phyloP scores from a whole-genome alignment of 805 yeast genomes.

The Nakazawaea siamensis region DNA sequence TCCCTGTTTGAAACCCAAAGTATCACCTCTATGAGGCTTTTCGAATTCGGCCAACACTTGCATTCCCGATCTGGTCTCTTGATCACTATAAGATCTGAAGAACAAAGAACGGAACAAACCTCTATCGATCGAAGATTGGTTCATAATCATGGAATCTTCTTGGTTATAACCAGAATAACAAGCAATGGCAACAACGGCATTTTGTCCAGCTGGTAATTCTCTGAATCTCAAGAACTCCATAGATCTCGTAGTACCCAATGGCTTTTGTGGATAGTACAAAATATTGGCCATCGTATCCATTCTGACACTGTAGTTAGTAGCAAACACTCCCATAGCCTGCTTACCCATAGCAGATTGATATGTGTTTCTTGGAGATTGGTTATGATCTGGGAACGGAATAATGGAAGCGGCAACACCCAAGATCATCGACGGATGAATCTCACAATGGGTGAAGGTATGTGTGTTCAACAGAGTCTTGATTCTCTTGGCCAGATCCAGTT shows the following conservation, averaged over 20 bases:
- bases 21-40: conserved; percentile 91
- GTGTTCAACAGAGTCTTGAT: conserved; percentile 55
- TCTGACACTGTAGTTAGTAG: conserved; percentile 91
- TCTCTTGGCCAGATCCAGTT: conserved; percentile 72
- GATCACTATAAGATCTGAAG: conserved; percentile 97
- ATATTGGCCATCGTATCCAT: conserved; percentile 99
- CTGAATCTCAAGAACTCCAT: conserved; percentile 97
- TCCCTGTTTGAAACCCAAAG: conserved; percentile 93
- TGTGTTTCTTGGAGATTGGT: conserved; percentile 98
- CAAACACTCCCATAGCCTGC: conserved; percentile 98
- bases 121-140: conserved; percentile 93
- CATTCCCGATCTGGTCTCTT: conserved; percentile 98
- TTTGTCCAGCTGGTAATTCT: conserved; percentile 98
- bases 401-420: conserved; percentile 97
- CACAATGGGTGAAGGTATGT: conserved; percentile 95
- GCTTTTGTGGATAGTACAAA: conserved; percentile 95
- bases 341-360: conserved; percentile 99
- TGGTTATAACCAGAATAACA: conserved; percentile 98
- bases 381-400: conserved; percentile 99
- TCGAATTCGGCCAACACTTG: conserved; percentile 96
- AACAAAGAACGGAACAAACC: conserved; percentile 93
- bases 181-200: conserved; percentile 95
- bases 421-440: conserved; percentile 98
- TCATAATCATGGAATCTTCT: conserved; percentile 99
- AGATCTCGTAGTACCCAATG: conserved; percentile 93